A percentile compares a stretch with the other conserved stretches of the same genome.
phyloP scores from a whole-genome alignment of 2,329 filamentous ascomycete genomes.

The Colletotrichum liaoningense region DNA sequence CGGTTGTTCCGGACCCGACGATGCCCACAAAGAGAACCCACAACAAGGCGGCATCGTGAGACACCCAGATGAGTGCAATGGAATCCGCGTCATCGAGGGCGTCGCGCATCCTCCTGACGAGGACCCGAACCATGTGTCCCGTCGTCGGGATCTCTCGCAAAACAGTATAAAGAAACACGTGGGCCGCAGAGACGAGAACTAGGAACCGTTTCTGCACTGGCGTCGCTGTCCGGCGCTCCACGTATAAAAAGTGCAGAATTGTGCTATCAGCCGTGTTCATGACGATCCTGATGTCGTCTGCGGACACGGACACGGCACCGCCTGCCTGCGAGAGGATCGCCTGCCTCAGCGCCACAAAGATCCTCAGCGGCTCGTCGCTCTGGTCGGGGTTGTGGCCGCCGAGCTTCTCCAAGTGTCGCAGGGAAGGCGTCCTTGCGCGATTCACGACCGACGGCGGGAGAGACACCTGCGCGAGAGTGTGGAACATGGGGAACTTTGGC shows the following conservation, averaged over 20 bases:
- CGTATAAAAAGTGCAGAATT: constrained; percentile 36
- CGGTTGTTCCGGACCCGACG: constrained; percentile 23
- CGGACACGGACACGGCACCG: constrained; percentile 7
- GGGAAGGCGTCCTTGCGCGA: constrained; percentile 24
- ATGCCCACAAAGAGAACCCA: constrained; percentile 36
- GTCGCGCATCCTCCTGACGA: constrained; percentile 29
- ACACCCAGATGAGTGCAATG: constrained; percentile 18
- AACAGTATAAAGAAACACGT: constrained; percentile 35
- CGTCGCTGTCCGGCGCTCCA: constrained; percentile 14
- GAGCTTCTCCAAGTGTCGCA: constrained; percentile 28
- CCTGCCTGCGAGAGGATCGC: constrained; percentile 24
- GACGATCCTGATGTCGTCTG: constrained; percentile 35
- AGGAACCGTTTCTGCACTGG: constrained; percentile 15
- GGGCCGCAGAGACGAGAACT: constrained; percentile 32
- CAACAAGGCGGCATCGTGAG: constrained; percentile 21
- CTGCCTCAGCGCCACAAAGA: constrained; percentile 32
- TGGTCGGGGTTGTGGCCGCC: constrained; percentile 18
- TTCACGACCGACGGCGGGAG: constrained; percentile 23
- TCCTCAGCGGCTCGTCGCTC: constrained; percentile 14
- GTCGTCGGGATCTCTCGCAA: constrained; percentile 34
- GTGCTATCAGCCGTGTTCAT: constrained; percentile 36
- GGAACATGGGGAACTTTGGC: constrained; percentile 35
- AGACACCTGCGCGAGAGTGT: constrained; percentile 35
- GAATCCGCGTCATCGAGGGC: constrained; percentile 28
- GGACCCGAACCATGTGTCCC: constrained; percentile 30